Base-by-base conservation (phyloP, 2,329 filamentous ascomycete genomes). In the Penicillium sp. region DNA sequence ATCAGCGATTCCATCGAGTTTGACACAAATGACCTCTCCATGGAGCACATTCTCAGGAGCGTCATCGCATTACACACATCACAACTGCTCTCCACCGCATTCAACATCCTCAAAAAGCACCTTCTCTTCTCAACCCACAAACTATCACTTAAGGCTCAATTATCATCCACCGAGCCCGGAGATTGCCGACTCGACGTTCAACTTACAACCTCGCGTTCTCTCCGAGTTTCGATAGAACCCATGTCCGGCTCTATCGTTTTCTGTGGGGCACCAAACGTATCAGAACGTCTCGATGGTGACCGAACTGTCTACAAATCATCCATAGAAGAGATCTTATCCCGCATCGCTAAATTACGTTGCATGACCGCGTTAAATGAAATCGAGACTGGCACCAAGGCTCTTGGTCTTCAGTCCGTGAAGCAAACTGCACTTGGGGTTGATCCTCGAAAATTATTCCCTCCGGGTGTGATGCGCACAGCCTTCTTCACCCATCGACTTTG, bases 181-280 rank as follows among this genome's bases (percentile, higher is more conserved):
- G 81, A 88, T 36, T 92, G 88, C 43, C 78, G 74, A 31, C 78
- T 97, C 49, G 79, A 79, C 31, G 81, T 93, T 62, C 87, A 89
- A 60, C 77, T 96, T 27, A 88, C 88, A 4, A 77, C 80, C n/a
- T 77, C 81, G 24, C 80, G 84, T 51, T 76, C 79, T 36, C 74
- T 88, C 32, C 82, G 78, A 5, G 72, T 96, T 27, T 80, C 83
- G 16, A 80, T 97, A 44, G 90, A 96, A 61, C 85, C 88, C 0
- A 84, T 89, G 24, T 92, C 89, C 0, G 94, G 94, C n/a, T 75
- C 81, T 10, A 88, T 92, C 57, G 83, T 86, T 9, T 73, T 96
- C 36, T 83, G 84, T 53, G 89, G 91, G 13, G 82, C 82, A 47
- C 83, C 83, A 3, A 79, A 77, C 53, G 74, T 81, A 42, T 78